Conservation (phyloP, 345 rosid genomes). For the Hevea brasiliensis region DNA sequence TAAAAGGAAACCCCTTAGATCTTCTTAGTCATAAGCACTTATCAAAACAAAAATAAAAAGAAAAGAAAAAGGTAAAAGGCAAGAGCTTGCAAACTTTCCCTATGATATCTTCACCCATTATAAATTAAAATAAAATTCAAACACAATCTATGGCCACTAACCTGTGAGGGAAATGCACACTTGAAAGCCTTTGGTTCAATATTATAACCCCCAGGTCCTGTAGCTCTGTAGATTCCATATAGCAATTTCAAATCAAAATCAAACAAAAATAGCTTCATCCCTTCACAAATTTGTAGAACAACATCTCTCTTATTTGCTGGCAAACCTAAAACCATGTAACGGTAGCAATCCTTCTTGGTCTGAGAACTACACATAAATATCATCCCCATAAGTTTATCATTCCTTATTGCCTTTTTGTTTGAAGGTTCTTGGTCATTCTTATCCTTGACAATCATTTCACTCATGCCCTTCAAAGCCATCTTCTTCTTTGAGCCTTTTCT, state of each 20-base stretch:
- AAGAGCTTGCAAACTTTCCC: no score
- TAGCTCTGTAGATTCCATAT: conserved; percentile 36
- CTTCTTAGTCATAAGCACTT: no score
- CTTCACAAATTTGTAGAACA: conserved; percentile 26
- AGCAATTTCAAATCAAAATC: conserved; percentile 30
- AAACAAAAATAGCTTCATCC: conserved; percentile 37
- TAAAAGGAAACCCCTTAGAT: neutral
- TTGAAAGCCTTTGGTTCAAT: conserved; percentile 35
- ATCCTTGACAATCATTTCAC: conserved; percentile 10
- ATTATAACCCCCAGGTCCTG: conserved; percentile 37
- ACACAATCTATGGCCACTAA: conserved; percentile 7
- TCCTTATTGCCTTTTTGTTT: neutral
- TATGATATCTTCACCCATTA: neutral
- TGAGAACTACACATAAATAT: conserved; percentile 40
- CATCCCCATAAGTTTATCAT: conserved; percentile 22
- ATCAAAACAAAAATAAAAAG: no score
- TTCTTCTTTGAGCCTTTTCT: neutral
- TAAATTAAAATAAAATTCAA: neutral
- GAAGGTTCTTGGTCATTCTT: conserved; percentile 14
- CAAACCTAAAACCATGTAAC: conserved; percentile 34
- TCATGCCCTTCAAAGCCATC: conserved; percentile 1
- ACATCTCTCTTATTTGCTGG: conserved; percentile 32
- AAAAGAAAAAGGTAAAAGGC: neutral
- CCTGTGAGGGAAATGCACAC: conserved; percentile 36
- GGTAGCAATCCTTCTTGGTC: conserved; percentile 34